These are phyloP conservation scores for Monosporascus sp. DNA, from an alignment of 2,329 filamentous ascomycete genomes.

Conservation along the genomic window DNA sequence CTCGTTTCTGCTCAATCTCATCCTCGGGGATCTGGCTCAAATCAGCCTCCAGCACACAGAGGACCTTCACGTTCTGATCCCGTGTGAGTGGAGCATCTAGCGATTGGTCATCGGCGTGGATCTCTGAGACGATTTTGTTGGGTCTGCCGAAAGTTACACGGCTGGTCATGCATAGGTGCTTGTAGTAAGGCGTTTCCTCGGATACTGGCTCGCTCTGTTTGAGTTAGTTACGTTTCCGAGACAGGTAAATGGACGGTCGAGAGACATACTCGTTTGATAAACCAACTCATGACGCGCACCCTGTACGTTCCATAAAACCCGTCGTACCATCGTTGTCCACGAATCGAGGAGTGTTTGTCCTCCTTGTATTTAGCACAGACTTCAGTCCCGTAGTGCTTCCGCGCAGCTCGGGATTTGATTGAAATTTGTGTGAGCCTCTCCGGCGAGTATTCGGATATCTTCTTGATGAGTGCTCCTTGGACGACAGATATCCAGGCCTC, in stretches of 20 bases:
- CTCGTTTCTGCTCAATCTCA: slow-evolving; percentile 26
- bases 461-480: slow-evolving; percentile 45
- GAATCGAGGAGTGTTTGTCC: slow-evolving; percentile 3
- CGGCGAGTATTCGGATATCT: slow-evolving; percentile 32
- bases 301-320: slow-evolving; percentile 6
- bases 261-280: slow-evolving; percentile 30
- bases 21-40: slow-evolving; percentile 36
- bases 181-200: slow-evolving; percentile 33
- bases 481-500: slow-evolving; percentile 47
- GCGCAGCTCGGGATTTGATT: slow-evolving; percentile 35
- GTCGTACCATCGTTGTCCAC: slow-evolving; percentile 7
- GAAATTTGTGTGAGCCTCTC: slow-evolving; percentile 31
- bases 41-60: slow-evolving; percentile 36
- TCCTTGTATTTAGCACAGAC: slow-evolving; percentile 4
- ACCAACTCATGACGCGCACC: slow-evolving; percentile 36
- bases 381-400: slow-evolving; percentile 40
- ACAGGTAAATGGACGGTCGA: neutral
- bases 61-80: slow-evolving; percentile 31
- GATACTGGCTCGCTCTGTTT: slow-evolving; percentile 32
- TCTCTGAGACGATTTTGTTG: slow-evolving; percentile 28
- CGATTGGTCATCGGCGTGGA: slow-evolving; percentile 29
- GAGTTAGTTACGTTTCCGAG: slow-evolving; percentile 1
- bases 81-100: slow-evolving; percentile 27
- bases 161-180: slow-evolving; percentile 26
- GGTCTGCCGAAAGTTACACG: slow-evolving; percentile 29